Evolutionary conservation across 768 basidiomycete genomes (phyloP), one percentile per base, ranked within the genome.

Genomic region (Boletus huronensis): DNA sequence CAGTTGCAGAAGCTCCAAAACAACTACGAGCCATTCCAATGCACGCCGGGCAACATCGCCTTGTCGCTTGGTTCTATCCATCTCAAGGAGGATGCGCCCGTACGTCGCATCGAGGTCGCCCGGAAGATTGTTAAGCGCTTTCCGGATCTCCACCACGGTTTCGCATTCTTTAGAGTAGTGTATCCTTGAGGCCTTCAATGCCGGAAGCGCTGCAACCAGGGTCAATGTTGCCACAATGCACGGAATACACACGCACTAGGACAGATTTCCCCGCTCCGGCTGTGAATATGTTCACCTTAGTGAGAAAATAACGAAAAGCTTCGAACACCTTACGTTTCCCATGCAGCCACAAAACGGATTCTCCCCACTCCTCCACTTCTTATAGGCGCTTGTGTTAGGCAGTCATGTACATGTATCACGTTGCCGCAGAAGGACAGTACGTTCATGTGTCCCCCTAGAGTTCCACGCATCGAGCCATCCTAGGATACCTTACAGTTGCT

Each of bases 61-160:
- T 19, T 36, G 23, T 31, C 16, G 3, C 16, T 31, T 19, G 1
- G 45, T 6, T n/a, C 23, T 14, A n/a, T 57, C 23, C 3, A 49
- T 45, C 1, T 19, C n/a, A 0, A 13, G 10, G 3, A 59, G 48
- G 6, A 59, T 57, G 3, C 52, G 19, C 9, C 26, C 21, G 21
- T 59, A 59, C 0, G 55, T 50, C 1, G 32, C 31, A 2, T 56
- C 11, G 2, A 59, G 58, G 38, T 42, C 55, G 0, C 4, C 21
- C 1, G 55, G 55, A 10, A 57, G 58, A 23, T 45, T 25, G 2
- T n/a, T 23, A 0, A 59, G 50, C n/a, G 48, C 48, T 50, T 45
- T n/a, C 8, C 44, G 43, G 16, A 59, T 14, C 25, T 41, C 13
- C 14, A 5, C 9, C 1, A 16, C 0, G 17, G 55, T 53, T 11